Evolutionary conservation across 1,284 basidiomycete species (phyloP).

Genomic region (Prillingera fragicola): DNA sequence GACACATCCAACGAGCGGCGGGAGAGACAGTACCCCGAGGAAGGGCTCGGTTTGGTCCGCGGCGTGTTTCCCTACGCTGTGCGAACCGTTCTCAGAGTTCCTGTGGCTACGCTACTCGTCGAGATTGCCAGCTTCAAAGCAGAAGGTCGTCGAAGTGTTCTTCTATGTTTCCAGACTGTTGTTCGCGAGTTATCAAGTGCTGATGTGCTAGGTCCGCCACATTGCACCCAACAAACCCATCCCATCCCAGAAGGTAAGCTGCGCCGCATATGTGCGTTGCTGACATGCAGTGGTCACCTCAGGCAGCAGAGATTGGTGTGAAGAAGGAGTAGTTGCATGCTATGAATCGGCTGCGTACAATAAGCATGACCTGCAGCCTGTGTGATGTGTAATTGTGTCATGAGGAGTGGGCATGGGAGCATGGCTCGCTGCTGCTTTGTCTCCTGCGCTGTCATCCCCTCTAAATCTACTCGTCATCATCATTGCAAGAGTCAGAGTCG

Average conservation of each 20-base stretch:
- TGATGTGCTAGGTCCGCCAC: constrained; percentile 39
- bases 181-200: background rate
- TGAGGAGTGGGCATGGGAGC: no score
- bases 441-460: no score
- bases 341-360: background rate
- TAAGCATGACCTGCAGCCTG: background rate
- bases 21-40: background rate
- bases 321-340: constrained; percentile 11
- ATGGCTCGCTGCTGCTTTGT: no score
- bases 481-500: no score
- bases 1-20: background rate
- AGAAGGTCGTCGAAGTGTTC: background rate
- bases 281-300: constrained; percentile 35
- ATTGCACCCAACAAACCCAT: constrained; percentile 50
- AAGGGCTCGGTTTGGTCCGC: background rate
- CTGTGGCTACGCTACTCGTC: background rate
- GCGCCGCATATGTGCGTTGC: background rate
- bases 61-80: background rate
- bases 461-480: background rate
- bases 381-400: background rate
- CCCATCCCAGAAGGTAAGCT: constrained; percentile 46
- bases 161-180: constrained; percentile 4
- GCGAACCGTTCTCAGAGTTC: background rate
- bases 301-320: constrained; percentile 34
- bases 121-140: background rate